Evolutionary conservation across 495 filamentous ascomycete species (phyloP), one percentile per base, ranked within the genome.

Genomic region (Penicillium robsamsonii): DNA sequence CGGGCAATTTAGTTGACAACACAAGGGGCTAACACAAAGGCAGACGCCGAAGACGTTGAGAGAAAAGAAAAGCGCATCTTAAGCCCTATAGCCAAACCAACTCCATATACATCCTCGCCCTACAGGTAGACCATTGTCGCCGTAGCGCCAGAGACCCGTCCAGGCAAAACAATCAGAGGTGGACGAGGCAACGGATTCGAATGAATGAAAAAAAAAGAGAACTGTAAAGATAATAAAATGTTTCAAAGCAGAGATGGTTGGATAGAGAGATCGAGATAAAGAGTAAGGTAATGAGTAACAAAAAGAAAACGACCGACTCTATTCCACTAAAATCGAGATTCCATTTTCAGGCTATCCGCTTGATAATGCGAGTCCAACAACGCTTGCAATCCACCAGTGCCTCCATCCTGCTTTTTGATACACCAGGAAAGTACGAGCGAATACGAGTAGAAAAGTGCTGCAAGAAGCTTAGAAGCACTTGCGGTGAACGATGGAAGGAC

Each of bases 401-500:
- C 68, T 72, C 69, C 69, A 69, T 67, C 67, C 68, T 67, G 68
- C 72, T 69, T 77, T 78, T 78, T 78, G 64, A 75, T 78, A 78
- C 71, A 76, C 70, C 69, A 75, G 72, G 65, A 71, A 73, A 76
- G 70, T 73, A 77, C 71, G 73, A 76, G 64, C 69, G 70, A 72
- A 74, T 67, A 68, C 62, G 63, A 70, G 67, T 64, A 69, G 67
- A 62, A 69, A 66, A 40, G 55, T 50, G 60, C 85, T 38, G 15
- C 44, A 59, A 63, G 46, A 38, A 58, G 62, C 85, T 96, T 96
- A 96, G 88, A 96, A 96, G 89, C 92, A 98, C 90, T 98, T 98
- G 90, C 94, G 92, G 87, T 98, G 94, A 66, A 98, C 94, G 73
- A 98, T 97, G 67, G 92, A 96, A 68, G 94, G 94, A 77, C 94